Base-by-base conservation (phyloP, 371 early-diverging fungal species). In the Haplosporangium sp. region DNA sequence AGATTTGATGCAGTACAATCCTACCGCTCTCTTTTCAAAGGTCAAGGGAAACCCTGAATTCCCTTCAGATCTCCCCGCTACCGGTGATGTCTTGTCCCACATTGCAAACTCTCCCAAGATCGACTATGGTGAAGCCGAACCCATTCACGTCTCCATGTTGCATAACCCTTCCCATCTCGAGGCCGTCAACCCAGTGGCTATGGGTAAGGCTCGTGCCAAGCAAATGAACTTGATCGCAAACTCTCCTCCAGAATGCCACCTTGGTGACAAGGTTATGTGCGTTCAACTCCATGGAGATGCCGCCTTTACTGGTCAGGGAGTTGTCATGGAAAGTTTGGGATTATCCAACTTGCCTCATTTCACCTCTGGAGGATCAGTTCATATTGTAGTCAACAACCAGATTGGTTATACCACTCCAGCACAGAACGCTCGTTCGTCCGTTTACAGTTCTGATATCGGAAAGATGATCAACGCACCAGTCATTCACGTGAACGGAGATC, bases 331-430 rank as follows among this genome's bases (percentile, higher is more conserved):
- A 79, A 92, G 96, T n/a, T 84, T 98, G 35, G 95, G 96, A 10
- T 77, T 98, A 56, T 95, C 96, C 7, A 95, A 98, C 72, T 85
- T 98, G 53, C 96, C 98, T 4, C 96, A 95, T 61, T 98, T 92
- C 84, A 92, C 94, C 1, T 92, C 94, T 0, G 99, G 98, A 67
- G 98, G 99, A 2, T 93, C 96, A 3, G 84, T 98, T 17, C 99
- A 98, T 77, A 88, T 98, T 71, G 96, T 98, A 38, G 97, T 98
- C 74, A 98, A 98, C 84, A 98, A 98, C 83, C 99, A 98, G 85
- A 87, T 98, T 42, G 99, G 99, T 17, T 98, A 96, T 85, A 98
- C 98, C 0, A 98, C 98, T 10, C 94, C 95, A 10, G 94, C 97
- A 9, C 92, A 91, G 74, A 96, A 96, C 77, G 95, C 97, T 0